phyloP scores from a whole-genome alignment of 768 basidiomycete genomes.

The Grammothele lineata region DNA sequence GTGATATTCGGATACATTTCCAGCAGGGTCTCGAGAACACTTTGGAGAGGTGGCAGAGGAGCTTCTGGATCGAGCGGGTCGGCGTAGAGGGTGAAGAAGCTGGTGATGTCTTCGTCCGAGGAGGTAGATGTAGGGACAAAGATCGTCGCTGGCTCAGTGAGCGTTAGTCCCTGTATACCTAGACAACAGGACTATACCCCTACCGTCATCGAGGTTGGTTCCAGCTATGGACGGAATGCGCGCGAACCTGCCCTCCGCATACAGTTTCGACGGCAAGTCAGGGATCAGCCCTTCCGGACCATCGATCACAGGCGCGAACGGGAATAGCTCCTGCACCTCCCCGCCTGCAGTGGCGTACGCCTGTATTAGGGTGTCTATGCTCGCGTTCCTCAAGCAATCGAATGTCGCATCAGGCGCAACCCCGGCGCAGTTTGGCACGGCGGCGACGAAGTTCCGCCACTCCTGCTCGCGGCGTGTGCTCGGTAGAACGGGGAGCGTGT shows the following conservation, averaged over 20 bases:
- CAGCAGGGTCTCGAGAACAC: too few species aligned
- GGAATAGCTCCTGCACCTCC: slow-evolving; percentile 24
- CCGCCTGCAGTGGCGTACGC: slow-evolving; percentile 17
- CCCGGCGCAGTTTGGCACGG: background rate
- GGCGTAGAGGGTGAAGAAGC: background rate
- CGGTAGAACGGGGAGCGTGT: slow-evolving; percentile 26
- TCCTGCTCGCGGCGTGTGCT: slow-evolving; percentile 28
- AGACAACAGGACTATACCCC: background rate
- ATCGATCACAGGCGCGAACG: slow-evolving; percentile 39
- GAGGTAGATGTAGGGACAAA: background rate
- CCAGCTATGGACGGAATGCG: slow-evolving; percentile 43
- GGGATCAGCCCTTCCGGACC: slow-evolving; percentile 37
- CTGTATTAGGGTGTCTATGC: slow-evolving; percentile 10
- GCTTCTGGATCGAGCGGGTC: slow-evolving; percentile 1
- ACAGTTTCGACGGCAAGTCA: slow-evolving; percentile 34
- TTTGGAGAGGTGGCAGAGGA: too few species aligned
- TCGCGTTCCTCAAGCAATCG: slow-evolving; percentile 24
- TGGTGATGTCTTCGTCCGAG: background rate
- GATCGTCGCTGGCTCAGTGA: too few species aligned
- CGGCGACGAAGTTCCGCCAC: slow-evolving; percentile 34
- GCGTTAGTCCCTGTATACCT: background rate
- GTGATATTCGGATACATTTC: slow-evolving; percentile 40
- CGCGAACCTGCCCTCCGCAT: slow-evolving; percentile 29
- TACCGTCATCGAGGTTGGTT: slow-evolving; percentile 44
- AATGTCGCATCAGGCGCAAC: too few species aligned